Evolutionary conservation across 1,139 yeast genomes (phyloP).

Genomic region (Sugiyamaella xylanicola): DNA sequence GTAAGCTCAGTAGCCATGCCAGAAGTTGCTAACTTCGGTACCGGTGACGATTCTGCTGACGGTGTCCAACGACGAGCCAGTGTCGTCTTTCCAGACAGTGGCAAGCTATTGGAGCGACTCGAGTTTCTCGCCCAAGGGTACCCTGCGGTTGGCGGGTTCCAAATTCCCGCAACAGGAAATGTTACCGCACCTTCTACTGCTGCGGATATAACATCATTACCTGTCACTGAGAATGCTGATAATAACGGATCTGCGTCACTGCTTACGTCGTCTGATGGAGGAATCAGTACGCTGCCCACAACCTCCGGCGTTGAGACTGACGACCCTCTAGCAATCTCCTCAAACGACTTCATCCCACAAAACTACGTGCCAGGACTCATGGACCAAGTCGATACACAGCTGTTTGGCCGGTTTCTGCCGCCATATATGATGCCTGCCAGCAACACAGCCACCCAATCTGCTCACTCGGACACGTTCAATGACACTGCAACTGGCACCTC

Average conservation of each 20-base stretch:
- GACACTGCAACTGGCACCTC: neutral
- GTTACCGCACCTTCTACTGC: neutral
- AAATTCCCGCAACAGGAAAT: neutral
- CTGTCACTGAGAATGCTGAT: neutral
- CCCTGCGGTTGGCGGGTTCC: slow-evolving; percentile 16
- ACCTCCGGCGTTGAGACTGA: no score
- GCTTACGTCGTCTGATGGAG: no score
- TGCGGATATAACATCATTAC: neutral
- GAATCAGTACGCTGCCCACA: no score
- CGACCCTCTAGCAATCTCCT: neutral
- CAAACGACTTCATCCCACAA: slow-evolving; percentile 18
- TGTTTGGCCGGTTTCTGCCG: slow-evolving; percentile 80
- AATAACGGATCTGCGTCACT: neutral
- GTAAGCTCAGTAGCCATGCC: slow-evolving; percentile 13
- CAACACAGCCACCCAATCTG: neutral
- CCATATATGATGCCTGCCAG: slow-evolving; percentile 63
- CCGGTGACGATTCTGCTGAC: slow-evolving; percentile 17
- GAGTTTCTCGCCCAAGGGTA: slow-evolving; percentile 16
- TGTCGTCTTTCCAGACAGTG: slow-evolving; percentile 16
- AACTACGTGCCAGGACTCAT: slow-evolving; percentile 74
- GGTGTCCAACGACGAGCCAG: slow-evolving; percentile 16
- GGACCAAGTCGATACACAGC: slow-evolving; percentile 79
- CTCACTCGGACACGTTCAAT: neutral
- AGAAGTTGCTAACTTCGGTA: slow-evolving; percentile 19
- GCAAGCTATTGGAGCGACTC: slow-evolving; percentile 17